phyloP scores from a whole-genome alignment of 2,329 filamentous ascomycete species.

The Pseudogymnoascus sp. region DNA sequence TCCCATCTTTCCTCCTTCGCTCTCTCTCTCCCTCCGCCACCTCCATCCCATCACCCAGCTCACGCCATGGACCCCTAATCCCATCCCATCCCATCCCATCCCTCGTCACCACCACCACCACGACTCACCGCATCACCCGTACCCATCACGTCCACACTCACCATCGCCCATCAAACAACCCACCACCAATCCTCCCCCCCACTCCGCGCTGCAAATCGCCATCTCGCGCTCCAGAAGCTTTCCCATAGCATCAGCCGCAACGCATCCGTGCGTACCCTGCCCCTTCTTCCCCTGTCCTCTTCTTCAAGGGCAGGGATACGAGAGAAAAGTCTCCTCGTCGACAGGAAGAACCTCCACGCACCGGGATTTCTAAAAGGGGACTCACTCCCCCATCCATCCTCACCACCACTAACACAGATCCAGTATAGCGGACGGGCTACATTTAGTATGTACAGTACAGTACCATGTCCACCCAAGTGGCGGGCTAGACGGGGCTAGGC shows the following conservation, averaged over 20 bases:
- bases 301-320: background rate
- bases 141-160: background rate
- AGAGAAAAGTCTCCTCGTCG: background rate
- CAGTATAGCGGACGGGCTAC: background rate
- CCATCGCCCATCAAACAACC: background rate
- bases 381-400: too few relatives aligned
- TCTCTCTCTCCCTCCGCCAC: background rate
- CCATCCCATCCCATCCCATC: background rate
- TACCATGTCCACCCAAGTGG: background rate
- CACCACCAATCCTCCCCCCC: background rate
- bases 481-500: background rate
- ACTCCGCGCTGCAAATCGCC: background rate
- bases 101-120: background rate
- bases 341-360: background rate
- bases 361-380: background rate
- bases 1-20: background rate
- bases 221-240: background rate
- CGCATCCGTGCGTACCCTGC: background rate
- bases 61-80: background rate
- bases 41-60: background rate
- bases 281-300: background rate
- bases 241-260: background rate
- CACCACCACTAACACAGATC: background rate
- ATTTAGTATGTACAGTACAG: background rate
- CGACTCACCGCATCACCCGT: background rate